phyloP scores from a whole-genome alignment of 345 rosid genomes.

The Sonneratia alba region DNA sequence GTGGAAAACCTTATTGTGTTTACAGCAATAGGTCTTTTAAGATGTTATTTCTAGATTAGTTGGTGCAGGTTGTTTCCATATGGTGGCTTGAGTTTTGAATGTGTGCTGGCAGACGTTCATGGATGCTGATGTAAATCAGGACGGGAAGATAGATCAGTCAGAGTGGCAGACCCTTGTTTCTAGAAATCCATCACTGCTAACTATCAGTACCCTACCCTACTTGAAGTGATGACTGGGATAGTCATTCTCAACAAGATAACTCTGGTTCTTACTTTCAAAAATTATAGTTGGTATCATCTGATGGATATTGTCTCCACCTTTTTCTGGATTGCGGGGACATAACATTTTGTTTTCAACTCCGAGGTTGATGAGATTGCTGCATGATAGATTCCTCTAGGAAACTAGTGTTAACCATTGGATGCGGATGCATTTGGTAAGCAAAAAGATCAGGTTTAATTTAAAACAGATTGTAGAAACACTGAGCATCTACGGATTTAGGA shows the following conservation, averaged over 20 bases:
- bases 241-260: background rate
- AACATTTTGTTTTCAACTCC: constrained; percentile 79
- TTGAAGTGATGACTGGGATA: constrained; percentile 42
- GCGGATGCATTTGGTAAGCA: background rate
- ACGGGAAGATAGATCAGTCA: constrained; percentile 74
- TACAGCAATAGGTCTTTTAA: background rate
- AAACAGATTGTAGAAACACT: background rate
- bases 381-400: background rate
- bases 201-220: constrained; percentile 93
- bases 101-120: constrained; percentile 56
- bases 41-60: background rate
- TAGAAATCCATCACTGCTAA: constrained; percentile 75
- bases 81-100: background rate
- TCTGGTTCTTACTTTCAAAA: background rate
- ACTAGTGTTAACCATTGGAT: background rate
- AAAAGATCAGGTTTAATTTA: background rate
- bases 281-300: background rate
- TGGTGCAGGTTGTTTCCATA: background rate
- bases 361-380: constrained; percentile 90
- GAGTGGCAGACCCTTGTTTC: constrained; percentile 86
- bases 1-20: background rate
- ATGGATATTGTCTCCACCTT: background rate
- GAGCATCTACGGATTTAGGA: background rate
- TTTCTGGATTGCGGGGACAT: constrained; percentile 61
- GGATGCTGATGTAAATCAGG: constrained; percentile 78